Conservation (phyloP, 139 green algal genomes). For the Parachlorella kessleri region DNA sequence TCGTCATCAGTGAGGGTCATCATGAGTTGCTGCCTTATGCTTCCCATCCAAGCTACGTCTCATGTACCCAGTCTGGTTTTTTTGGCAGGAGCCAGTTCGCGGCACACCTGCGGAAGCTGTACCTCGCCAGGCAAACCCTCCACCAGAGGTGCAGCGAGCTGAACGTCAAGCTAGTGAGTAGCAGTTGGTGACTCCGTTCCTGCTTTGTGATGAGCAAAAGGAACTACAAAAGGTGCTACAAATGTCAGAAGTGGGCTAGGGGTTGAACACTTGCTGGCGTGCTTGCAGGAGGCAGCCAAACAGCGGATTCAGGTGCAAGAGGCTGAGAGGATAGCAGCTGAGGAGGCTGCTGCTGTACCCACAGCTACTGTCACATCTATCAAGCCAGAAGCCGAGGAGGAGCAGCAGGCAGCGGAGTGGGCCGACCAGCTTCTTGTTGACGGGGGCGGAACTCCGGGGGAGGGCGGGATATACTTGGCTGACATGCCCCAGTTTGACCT, state of each 20-base stretch:
- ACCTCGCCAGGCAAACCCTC: not conserved
- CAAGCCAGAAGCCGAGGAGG: not conserved
- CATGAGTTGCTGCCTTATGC: not conserved
- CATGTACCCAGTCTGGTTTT: not conserved
- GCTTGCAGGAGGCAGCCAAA: not conserved
- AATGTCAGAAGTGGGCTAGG: too few relatives aligned
- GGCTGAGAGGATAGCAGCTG: not conserved
- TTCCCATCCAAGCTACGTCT: not conserved
- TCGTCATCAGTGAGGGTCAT: too few relatives aligned
- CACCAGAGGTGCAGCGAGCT: not conserved
- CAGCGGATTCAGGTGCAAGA: not conserved
- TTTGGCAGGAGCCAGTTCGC: not conserved
- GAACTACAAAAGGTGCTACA: too few relatives aligned
- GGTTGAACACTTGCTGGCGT: too few relatives aligned
- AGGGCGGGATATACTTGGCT: too few relatives aligned
- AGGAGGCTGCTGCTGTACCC: not conserved
- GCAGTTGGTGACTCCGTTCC: not conserved
- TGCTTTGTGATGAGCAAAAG: too few relatives aligned
- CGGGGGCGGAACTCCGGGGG: not conserved
- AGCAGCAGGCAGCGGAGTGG: not conserved
- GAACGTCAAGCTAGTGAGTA: not conserved
- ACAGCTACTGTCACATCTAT: too few relatives aligned
- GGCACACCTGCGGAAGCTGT: not conserved
- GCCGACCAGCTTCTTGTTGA: not conserved
- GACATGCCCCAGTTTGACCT: too few relatives aligned